These are phyloP conservation scores for Scutellaria barbata DNA, from an alignment of 257 asterid species.

Conservation along the genomic window DNA sequence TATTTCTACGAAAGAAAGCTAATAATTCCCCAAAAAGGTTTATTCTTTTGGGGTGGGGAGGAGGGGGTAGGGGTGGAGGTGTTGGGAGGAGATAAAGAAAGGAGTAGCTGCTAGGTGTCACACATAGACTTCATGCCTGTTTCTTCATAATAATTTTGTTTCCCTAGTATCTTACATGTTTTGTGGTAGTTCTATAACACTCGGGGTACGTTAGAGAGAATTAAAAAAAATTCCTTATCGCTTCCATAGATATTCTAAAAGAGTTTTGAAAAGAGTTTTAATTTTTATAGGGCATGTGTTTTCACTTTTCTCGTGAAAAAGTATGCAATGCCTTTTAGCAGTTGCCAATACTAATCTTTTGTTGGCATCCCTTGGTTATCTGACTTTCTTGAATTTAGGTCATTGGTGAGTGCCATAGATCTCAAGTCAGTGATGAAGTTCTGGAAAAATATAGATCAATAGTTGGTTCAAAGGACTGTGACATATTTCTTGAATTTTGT, in stretches of 20 bases:
- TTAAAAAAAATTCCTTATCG: not conserved
- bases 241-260: not conserved
- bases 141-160: not conserved
- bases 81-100: not conserved
- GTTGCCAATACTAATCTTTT: not conserved
- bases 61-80: not conserved
- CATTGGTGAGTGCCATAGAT: conserved; percentile 87
- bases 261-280: not conserved
- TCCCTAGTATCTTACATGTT: conserved; percentile 18
- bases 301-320: not conserved
- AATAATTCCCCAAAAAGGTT: not conserved
- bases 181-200: conserved; percentile 10
- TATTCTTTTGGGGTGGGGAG: not conserved
- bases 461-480: conserved; percentile 66
- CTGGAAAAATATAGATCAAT: conserved; percentile 56
- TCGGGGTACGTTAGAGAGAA: conserved; percentile 2
- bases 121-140: conserved; percentile 23
- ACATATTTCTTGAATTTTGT: conserved; percentile 84
- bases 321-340: not conserved
- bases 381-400: conserved; percentile 58
- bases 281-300: not conserved
- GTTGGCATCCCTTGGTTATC: conserved; percentile 21
- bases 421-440: conserved; percentile 64
- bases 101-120: not conserved
- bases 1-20: not conserved